These are phyloP conservation scores for Mycena chlorophos DNA, from an alignment of 768 basidiomycete species.

Conservation along the genomic window DNA sequence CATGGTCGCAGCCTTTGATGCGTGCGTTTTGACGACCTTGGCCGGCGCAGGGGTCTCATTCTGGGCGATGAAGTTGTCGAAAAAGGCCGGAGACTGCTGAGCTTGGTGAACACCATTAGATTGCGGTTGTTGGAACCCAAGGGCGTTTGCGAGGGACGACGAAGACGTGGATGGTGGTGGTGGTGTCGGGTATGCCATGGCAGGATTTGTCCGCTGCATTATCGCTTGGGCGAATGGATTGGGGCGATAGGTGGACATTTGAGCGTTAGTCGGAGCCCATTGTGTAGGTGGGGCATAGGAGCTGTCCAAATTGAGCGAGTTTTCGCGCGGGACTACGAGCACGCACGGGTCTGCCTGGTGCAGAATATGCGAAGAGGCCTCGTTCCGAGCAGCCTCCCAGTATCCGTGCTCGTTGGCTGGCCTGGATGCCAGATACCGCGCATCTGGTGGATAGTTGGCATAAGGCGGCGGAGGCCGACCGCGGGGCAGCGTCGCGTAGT, in stretches of 20 bases:
- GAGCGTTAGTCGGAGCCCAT: conserved; percentile 42
- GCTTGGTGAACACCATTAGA: conserved; percentile 41
- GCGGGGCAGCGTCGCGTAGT: conserved; percentile 42
- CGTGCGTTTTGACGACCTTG: not conserved
- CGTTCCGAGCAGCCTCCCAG: conserved; percentile 64
- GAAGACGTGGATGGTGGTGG: conserved; percentile 65
- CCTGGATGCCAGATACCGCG: conserved; percentile 55
- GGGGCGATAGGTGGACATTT: conserved; percentile 54
- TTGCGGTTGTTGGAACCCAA: conserved; percentile 41
- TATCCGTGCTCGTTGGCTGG: conserved; percentile 50
- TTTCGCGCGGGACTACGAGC: conserved; percentile 16
- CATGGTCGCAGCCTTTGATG: not conserved
- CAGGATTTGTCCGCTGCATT: conserved; percentile 62
- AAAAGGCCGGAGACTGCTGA: conserved; percentile 64
- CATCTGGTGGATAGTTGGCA: conserved; percentile 66
- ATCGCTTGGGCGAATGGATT: conserved; percentile 63
- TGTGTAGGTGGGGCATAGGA: conserved; percentile 42
- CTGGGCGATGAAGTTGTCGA: conserved; percentile 64
- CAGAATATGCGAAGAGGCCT: conserved; percentile 60
- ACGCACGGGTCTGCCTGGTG: conserved; percentile 54
- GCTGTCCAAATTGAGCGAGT: conserved; percentile 10
- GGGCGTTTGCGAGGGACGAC: conserved; percentile 73
- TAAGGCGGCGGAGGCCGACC: conserved; percentile 56
- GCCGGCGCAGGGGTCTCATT: conserved; percentile 42
- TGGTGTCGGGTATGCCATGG: conserved; percentile 68